Base-by-base conservation (phyloP, 2,329 filamentous ascomycete species). In the Fusarium stilboides region DNA sequence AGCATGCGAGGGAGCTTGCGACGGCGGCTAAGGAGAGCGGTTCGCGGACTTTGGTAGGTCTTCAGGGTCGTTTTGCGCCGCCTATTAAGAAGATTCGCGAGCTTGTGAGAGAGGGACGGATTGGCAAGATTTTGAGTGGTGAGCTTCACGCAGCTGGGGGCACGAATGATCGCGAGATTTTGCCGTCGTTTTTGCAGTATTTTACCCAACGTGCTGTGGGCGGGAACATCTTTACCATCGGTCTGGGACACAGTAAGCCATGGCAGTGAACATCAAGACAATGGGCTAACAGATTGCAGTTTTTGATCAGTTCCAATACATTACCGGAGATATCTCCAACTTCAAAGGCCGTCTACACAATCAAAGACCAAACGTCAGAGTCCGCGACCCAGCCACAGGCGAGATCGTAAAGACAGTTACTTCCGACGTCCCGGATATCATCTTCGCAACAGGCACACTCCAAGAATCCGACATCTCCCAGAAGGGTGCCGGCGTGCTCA, bases 81-180 rank as follows among this genome's bases (percentile, higher is more conserved):
- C 66, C 82, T 0, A 72, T 84, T 4, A 62, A 76, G 2, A 85
- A 82, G 68, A 33, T 89, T 5, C 80, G 78, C 28, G 77, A 82
- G 14, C 39, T 88, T 2, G 51, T 90, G 8, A 74, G 73, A 1
- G 74, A 77, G 0, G 85, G 85, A 0, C 76, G 74, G 5, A 81
- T 90, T 31, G 87, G 88, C 0, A 84, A 81, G 40, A 77, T 89
- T 1, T 69, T 89, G 20, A 87, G 86, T 58, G 84, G 81, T 10
- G 85, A 87, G 36, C 68, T 84, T 10, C 77, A 74, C 28, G 80
- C 77, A 0, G 78, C 73, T 42, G 82, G 80, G 0, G 82, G 80
- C 4, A 74, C 80, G 1, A 68, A 76, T 0, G 72, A 75, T 10
- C 72, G 82, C 5, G 77, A 80, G 2, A 58, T 60, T 0, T 3